phyloP scores from a whole-genome alignment of 192 early-diverging fungal genomes.

The Entophlyctis luteolus region DNA sequence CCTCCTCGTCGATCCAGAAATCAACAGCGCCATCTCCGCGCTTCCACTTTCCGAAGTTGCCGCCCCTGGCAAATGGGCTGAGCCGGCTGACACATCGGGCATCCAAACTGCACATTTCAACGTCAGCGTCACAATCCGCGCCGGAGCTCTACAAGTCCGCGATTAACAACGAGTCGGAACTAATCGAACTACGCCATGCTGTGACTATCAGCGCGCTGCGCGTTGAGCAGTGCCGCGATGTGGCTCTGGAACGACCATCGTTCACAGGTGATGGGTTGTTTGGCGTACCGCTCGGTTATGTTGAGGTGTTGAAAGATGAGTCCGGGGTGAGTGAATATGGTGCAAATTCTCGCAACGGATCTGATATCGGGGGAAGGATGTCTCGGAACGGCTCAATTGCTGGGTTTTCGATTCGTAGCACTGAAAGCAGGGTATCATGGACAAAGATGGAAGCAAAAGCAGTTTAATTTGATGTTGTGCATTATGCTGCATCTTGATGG shows the following conservation, averaged over 20 bases:
- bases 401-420: not conserved
- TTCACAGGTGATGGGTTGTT: conserved; percentile 6
- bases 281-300: conserved; percentile 16
- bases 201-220: conserved; percentile 3
- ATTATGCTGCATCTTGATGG: too few species aligned
- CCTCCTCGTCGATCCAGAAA: too few species aligned
- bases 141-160: not conserved
- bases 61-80: too few species aligned
- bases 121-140: not conserved
- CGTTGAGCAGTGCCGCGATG: conserved; percentile 4
- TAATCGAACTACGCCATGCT: conserved; percentile 1
- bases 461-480: too few species aligned
- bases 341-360: too few species aligned
- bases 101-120: too few species aligned
- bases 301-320: not conserved
- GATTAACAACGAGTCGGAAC: not conserved
- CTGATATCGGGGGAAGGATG: not conserved
- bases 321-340: not conserved
- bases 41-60: too few species aligned
- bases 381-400: not conserved
- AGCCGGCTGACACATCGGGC: too few species aligned
- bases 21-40: too few species aligned
- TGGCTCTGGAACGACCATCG: not conserved
- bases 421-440: not conserved
- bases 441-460: not conserved